Conservation (phyloP, 75 land plant species). For the Chamaecyparis obtusa region DNA sequence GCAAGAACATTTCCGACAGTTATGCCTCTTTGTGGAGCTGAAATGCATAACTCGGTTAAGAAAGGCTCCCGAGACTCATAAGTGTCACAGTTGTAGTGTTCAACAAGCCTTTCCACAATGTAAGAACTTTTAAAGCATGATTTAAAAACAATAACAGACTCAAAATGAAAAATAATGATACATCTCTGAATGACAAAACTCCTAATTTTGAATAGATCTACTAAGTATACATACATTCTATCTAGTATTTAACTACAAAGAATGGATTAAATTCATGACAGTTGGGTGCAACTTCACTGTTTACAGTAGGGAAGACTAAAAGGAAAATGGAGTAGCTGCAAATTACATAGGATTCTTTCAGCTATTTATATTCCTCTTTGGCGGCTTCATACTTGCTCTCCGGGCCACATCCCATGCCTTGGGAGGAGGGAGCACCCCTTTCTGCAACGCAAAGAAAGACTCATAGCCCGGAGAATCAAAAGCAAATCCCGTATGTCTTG, state of each 20-base stretch:
- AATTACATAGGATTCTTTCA: neutral
- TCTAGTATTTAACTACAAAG: neutral
- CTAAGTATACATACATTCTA: neutral
- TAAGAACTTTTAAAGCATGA: neutral
- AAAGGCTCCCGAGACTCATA: neutral
- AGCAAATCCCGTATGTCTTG: slow-evolving; percentile 97
- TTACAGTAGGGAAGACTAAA: neutral
- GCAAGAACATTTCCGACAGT: neutral
- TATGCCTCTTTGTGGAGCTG: neutral
- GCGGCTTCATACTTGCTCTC: slow-evolving; percentile 67
- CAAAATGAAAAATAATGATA: neutral
- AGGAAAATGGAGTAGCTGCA: neutral
- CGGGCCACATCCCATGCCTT: slow-evolving; percentile 95
- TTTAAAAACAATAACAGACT: neutral
- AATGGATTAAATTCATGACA: neutral
- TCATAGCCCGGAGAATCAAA: slow-evolving; percentile 98
- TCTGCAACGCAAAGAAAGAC: slow-evolving; percentile 93
- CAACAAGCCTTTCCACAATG: neutral
- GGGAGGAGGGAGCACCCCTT: slow-evolving; percentile 79
- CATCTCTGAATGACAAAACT: neutral
- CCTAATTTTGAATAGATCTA: neutral
- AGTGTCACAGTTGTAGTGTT: neutral
- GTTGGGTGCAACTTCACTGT: neutral
- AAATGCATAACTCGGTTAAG: neutral
- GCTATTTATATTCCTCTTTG: neutral